Evolutionary conservation across 2,329 filamentous ascomycete species (phyloP).

Genomic region (Coleophoma crateriformis): DNA sequence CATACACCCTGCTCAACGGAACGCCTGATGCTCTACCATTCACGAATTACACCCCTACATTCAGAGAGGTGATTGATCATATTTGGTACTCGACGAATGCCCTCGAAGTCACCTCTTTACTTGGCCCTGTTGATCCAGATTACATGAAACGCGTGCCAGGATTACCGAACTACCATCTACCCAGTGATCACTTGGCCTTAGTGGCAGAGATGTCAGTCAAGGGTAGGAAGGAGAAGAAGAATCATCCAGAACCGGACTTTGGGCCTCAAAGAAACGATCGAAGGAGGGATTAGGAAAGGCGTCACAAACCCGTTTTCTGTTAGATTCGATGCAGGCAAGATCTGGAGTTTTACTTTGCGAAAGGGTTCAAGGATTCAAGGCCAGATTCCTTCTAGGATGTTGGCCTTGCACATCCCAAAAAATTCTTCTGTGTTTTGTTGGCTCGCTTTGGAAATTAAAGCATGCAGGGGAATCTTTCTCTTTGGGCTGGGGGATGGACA

Average conservation of each 20-base stretch:
- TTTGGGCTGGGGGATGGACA: no score
- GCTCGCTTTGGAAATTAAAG: no score
- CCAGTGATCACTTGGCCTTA: constrained; percentile 66
- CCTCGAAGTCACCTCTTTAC: constrained; percentile 59
- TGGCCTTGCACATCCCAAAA: no score
- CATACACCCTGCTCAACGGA: constrained; percentile 78
- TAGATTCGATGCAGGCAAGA: background rate
- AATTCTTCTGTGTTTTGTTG: no score
- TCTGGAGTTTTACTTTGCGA: background rate
- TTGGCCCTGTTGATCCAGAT: constrained; percentile 65
- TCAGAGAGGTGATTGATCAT: constrained; percentile 89
- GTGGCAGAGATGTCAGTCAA: constrained; percentile 67
- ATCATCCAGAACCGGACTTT: constrained; percentile 24
- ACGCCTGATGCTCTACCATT: constrained; percentile 81
- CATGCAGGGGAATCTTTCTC: no score
- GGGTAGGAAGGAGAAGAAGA: constrained; percentile 43
- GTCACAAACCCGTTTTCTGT: no score
- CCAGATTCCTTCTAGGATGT: no score
- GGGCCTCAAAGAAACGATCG: constrained; percentile 19
- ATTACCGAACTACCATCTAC: constrained; percentile 72
- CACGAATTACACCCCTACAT: constrained; percentile 96
- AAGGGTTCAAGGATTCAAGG: background rate
- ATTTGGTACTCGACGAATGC: constrained; percentile 91
- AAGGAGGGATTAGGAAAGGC: background rate
- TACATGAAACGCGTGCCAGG: constrained; percentile 67